Base-by-base conservation (phyloP, 257 asterid genomes). In the Agastache rugosa region DNA sequence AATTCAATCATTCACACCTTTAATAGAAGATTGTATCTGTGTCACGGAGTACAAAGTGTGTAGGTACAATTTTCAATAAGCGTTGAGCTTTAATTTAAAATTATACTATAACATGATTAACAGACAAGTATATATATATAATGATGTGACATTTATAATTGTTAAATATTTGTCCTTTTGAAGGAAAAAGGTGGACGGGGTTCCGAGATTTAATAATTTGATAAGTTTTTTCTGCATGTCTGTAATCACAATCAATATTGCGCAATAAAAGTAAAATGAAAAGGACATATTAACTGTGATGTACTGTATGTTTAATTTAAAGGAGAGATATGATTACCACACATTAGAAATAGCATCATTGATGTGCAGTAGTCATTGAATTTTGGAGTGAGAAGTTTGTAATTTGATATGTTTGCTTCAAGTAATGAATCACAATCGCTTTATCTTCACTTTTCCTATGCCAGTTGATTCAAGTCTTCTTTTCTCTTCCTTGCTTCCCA, bases 401-500 rank as follows among this genome's bases (percentile, higher is more conserved):
- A n/a, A n/a, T 37, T 37, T 11, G 50, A 35, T 62, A 17, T 8
- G 69, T 15, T 55, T 37, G 35, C 35, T 72, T 72, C 12, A 22
- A 35, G 56, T 72, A 55, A 55, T 56, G 50, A 11, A 58, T 47
- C 69, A 47, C 7, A 42, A 44, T 66, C 71, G 71, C 71, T 69
- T 70, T 77, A 39, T 42, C 63, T 51, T 63, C 60, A 62, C 67
- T 41, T 42, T 55, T 44, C 15, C 31, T 63, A 34, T 64, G 3
- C 5, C 20, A 54, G 20, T 63, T 71, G 50, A 69, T 63, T 69
- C 71, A 79, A 69, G 74, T 69, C 65, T 53, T 45, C 11, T n/a
- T 69, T 79, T 74, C 4, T 62, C 74, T 74, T 74, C 67, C 74
- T 74, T 79, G 63, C 51, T 54, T 42, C 45, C 39, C 69, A 54